Evolutionary conservation across 1,139 yeast genomes (phyloP).

Genomic region (Insectozyma bohioensis): DNA sequence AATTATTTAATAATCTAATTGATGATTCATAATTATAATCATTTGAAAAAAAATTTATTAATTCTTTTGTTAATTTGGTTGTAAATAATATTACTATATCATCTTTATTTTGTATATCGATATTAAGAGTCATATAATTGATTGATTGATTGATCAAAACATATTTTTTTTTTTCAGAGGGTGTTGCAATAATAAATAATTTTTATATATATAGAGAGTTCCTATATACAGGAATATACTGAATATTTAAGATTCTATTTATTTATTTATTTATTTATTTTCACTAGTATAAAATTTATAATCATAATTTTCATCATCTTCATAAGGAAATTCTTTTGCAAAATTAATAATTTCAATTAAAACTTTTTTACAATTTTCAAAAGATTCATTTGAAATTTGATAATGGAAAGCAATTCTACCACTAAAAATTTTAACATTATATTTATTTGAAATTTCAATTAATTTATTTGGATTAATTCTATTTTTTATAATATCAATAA

Average conservation of each 20-base stretch:
- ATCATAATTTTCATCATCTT: conserved; percentile 7
- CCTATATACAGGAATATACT: too few species aligned
- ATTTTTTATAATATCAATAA: conserved; percentile 35
- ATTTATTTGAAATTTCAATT: conserved; percentile 23
- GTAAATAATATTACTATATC: conserved; percentile 5
- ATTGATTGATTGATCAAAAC: too few species aligned
- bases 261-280: conserved; percentile 3
- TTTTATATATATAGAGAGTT: too few species aligned
- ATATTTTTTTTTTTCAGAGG: background rate
- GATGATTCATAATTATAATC: conserved; percentile 34
- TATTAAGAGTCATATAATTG: too few species aligned
- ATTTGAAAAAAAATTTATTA: conserved; percentile 24
- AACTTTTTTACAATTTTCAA: conserved; percentile 29
- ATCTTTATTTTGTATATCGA: too few species aligned
- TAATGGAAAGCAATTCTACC: conserved; percentile 41
- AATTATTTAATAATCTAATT: conserved; percentile 34
- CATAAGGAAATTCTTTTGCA: conserved; percentile 29
- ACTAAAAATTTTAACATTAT: conserved; percentile 29
- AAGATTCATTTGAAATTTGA: conserved; percentile 35
- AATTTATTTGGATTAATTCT: conserved; percentile 31
- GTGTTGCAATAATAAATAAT: too few species aligned
- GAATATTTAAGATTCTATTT: background rate
- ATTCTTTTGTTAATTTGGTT: conserved; percentile 8
- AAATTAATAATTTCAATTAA: conserved; percentile 30
- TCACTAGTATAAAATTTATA: conserved; percentile 13